Evolutionary conservation across 2,329 filamentous ascomycete species (phyloP).

Genomic region (Metarhizium sp.): DNA sequence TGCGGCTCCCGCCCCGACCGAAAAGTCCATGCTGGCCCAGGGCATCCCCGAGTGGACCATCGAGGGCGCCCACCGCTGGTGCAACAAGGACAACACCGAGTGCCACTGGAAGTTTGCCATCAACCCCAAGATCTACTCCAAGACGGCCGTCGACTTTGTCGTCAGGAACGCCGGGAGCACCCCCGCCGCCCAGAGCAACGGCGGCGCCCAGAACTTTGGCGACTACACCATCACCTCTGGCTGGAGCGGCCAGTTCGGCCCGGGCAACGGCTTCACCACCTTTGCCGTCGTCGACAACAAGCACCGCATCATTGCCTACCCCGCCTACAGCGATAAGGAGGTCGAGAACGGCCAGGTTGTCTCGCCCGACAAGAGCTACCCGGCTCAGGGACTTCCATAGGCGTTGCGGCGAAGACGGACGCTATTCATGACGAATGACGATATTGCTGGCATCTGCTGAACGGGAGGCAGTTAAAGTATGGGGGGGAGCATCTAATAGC

Average conservation of each 20-base stretch:
- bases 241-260: slow-evolving; percentile 47
- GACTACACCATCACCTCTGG: slow-evolving; percentile 40
- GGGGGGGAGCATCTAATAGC: too few species aligned
- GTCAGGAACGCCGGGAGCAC: slow-evolving; percentile 19
- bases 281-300: slow-evolving; percentile 37
- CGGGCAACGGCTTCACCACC: slow-evolving; percentile 43
- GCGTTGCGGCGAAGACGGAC: slow-evolving; percentile 16
- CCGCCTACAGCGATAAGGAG: slow-evolving; percentile 38
- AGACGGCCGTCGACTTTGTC: slow-evolving; percentile 28
- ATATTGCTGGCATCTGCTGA: too few species aligned
- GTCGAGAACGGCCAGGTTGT: slow-evolving; percentile 1
- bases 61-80: slow-evolving; percentile 28
- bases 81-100: slow-evolving; percentile 25
- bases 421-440: background rate
- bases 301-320: slow-evolving; percentile 37
- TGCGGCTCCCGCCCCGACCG: slow-evolving; percentile 23
- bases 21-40: slow-evolving; percentile 30
- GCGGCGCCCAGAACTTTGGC: slow-evolving; percentile 31
- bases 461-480: too few species aligned
- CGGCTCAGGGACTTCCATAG: slow-evolving; percentile 24
- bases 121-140: slow-evolving; percentile 16
- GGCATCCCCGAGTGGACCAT: slow-evolving; percentile 31
- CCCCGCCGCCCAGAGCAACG: slow-evolving; percentile 1
- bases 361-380: slow-evolving; percentile 33
- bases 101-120: slow-evolving; percentile 37